Evolutionary conservation across 495 filamentous ascomycete genomes (phyloP), one percentile per base, ranked within the genome.

Genomic region (Penicillium parvum): DNA sequence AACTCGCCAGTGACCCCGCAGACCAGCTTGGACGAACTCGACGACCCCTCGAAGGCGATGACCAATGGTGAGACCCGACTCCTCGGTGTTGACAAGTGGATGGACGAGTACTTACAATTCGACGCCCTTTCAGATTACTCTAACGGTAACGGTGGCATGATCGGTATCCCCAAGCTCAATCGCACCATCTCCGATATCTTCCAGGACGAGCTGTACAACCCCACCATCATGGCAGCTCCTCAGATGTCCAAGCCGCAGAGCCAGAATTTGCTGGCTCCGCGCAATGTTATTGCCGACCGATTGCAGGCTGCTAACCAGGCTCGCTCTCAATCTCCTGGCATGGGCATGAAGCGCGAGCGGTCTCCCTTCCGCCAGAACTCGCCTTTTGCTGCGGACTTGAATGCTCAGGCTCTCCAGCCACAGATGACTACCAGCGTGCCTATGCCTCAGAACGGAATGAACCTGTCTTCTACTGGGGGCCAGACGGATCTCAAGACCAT

Each of bases 291-390:
- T 45, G 75, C 72, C 32, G 81, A 91, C 60, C 78, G 84, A 28
- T 63, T 96, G 7, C 85, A 91, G 46, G 84, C 79, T 32, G 87
- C 85, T 30, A 89, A 83, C 65, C 86, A 74, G 50, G 82, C 79
- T 16, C 73, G 71, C 14, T 81, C 73, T 20, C 72, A 73, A 26
- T 81, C 75, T 26, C 80, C 77, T 16, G 49, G 75, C 55, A 45
- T 58, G 1, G 49, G 76, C 60, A 48, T 61, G 1, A 77, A 83
- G 14, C 77, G 88, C 32, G 86, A 83, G 30, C 78, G 76, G 12
- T 96, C 92, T 12, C 92, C 92, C 0, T 96, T 96, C 72, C 79
- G 84, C 12, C 73, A 83, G 3, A 74, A 75, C 34, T 95, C 90
- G 2, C 85, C 85, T 0, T 79, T 80, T 33, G 81, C 69, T 0